Evolutionary conservation across 2,329 filamentous ascomycete species (phyloP).

Genomic region (Arthrinium phaeospermum): DNA sequence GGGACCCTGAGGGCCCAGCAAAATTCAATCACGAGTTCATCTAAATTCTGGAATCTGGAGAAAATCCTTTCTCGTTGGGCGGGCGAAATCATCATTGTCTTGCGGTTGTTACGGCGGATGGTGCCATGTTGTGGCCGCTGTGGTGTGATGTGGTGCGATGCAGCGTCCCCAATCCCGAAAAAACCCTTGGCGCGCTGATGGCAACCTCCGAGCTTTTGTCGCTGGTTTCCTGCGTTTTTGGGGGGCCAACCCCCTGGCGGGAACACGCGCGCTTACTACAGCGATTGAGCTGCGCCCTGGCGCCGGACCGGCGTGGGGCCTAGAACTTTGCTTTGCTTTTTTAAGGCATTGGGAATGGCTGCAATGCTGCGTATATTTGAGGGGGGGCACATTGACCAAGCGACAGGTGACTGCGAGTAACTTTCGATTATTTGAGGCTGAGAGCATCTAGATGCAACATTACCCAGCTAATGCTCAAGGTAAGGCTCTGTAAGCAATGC

Average conservation of each 20-base stretch:
- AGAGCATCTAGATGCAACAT: slow-evolving; percentile 6
- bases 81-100: not conserved
- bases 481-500: not conserved
- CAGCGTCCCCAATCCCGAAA: not conserved
- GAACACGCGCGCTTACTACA: not conserved
- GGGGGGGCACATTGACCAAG: not conserved
- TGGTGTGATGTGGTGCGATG: slow-evolving; percentile 8
- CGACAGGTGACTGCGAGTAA: not conserved
- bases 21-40: slow-evolving; percentile 2
- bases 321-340: not conserved
- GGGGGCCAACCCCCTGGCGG: not conserved
- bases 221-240: not conserved
- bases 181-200: not conserved
- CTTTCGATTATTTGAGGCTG: slow-evolving; percentile 11
- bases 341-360: not conserved
- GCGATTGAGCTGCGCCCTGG: not conserved
- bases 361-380: not conserved
- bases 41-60: slow-evolving; percentile 15
- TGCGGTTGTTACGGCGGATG: not conserved
- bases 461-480: not conserved
- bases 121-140: not conserved
- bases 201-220: not conserved
- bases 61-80: slow-evolving; percentile 7
- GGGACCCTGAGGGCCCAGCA: not conserved
- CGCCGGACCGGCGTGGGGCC: not conserved